Conservation (phyloP, 495 filamentous ascomycete species). For the Xylaria flabelliformis region DNA sequence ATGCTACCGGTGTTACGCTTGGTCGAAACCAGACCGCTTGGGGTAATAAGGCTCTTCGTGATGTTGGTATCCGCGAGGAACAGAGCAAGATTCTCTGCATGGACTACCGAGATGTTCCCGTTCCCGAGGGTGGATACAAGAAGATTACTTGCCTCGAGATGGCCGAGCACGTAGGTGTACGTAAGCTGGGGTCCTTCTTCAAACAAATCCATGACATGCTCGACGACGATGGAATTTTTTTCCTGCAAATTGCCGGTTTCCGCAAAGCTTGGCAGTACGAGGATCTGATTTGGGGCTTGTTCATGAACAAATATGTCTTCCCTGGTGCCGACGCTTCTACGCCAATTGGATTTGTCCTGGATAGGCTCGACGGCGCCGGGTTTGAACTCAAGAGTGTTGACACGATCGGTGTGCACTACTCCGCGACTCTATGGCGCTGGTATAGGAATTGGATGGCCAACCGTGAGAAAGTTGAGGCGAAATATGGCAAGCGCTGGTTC, state of each 20-base stretch:
- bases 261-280: slow-evolving; percentile 88
- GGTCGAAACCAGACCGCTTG: slow-evolving; percentile 85
- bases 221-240: slow-evolving; percentile 83
- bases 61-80: slow-evolving; percentile 68
- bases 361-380: slow-evolving; percentile 74
- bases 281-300: slow-evolving; percentile 85
- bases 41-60: slow-evolving; percentile 77
- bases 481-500: slow-evolving; percentile 97
- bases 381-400: slow-evolving; percentile 81
- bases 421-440: slow-evolving; percentile 96
- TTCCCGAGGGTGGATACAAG: slow-evolving; percentile 71
- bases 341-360: slow-evolving; percentile 74
- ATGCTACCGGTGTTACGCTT: slow-evolving; percentile 80
- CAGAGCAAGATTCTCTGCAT: slow-evolving; percentile 81
- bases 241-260: slow-evolving; percentile 83
- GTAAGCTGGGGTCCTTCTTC: slow-evolving; percentile 71
- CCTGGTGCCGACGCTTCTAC: slow-evolving; percentile 86
- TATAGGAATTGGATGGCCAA: slow-evolving; percentile 99
- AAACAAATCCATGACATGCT: slow-evolving; percentile 83
- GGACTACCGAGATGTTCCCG: slow-evolving; percentile 84
- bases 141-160: slow-evolving; percentile 92
- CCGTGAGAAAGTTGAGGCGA: slow-evolving; percentile 89
- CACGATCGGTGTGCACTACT: slow-evolving; percentile 96
- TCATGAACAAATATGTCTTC: slow-evolving; percentile 95
- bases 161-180: slow-evolving; percentile 88